These are phyloP conservation scores for Magnaporthiopsis incrustans DNA, from an alignment of 2,329 filamentous ascomycete species.

Conservation along the genomic window DNA sequence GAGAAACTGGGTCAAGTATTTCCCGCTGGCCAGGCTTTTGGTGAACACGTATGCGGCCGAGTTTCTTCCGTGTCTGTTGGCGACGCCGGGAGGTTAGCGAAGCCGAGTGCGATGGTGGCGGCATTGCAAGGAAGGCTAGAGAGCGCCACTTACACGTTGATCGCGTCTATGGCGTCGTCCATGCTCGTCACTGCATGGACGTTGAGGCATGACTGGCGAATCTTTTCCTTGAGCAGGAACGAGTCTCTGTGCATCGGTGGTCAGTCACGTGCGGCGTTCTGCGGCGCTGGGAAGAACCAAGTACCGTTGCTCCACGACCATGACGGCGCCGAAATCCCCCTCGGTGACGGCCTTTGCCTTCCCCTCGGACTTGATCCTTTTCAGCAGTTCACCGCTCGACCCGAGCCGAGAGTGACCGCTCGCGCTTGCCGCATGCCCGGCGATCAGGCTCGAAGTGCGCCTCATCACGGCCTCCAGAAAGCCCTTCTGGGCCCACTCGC, in stretches of 20 bases:
- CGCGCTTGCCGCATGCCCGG: not conserved
- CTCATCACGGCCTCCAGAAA: constrained; percentile 41
- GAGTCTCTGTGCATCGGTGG: not conserved
- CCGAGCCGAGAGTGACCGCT: not conserved
- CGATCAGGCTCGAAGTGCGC: not conserved
- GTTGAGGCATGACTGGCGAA: not conserved
- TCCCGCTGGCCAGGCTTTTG: constrained; percentile 25
- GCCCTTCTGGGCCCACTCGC: constrained; percentile 49
- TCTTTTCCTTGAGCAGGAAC: not conserved
- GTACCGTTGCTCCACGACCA: not conserved
- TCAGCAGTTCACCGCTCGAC: not conserved
- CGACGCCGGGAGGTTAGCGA: not conserved
- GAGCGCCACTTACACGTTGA: not conserved
- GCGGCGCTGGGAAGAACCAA: not conserved
- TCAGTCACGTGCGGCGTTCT: not conserved
- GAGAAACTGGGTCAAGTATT: constrained; percentile 52
- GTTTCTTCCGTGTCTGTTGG: not conserved
- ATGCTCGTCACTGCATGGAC: not conserved
- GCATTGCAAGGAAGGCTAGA: not conserved
- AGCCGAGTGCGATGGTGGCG: no score
- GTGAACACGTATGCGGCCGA: constrained; percentile 3
- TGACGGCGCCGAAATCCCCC: not conserved
- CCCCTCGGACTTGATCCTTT: constrained; percentile 1
- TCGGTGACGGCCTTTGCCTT: not conserved
- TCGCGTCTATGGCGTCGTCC: constrained; percentile 1